Base-by-base conservation (phyloP, 495 filamentous ascomycete genomes). In the Astrothelium macrocarpum region DNA sequence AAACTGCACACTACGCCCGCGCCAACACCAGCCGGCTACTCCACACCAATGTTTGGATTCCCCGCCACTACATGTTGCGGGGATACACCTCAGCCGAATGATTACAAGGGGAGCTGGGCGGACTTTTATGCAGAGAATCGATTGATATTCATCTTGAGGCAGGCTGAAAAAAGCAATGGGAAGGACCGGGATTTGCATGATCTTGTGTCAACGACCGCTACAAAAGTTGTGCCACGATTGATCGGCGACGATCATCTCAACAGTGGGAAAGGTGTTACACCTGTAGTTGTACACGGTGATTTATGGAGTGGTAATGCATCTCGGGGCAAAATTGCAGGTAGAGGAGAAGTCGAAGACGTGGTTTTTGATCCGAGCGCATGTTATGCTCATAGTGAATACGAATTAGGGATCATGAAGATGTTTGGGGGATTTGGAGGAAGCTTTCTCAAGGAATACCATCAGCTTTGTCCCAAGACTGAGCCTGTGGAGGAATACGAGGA, bases 361-460 rank as follows among this genome's bases (percentile, higher is more conserved):
- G 83, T 95, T 2, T 96, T 87, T 76, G 92, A 96, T 75, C 85
- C 91, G 25, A 85, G 84, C 18, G 79, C 83, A 43, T 86, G 85
- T 62, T 96, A 92, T 75, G 89, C 84, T n/a, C 90, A 95, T 73
- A 85, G 78, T 18, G 92, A 96, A 79, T 96, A 85, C 77, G 92
- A 96, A 71, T 71, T 93, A 59, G 92, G 93, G 1, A 96, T 96
- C 59, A 96, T 96, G 92, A 81, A 81, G 63, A 92, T 97, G 90
- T 96, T 96, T 82, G 93, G 92, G 0, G 93, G 93, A 2, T 96
- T 95, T 78, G 85, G 85, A 23, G 70, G 73, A 0, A 70, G 66
- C 5, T 95, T 95, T 67, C 86, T 87, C 75, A 81, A 79, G 25
- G 86, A 90, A 75, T 96, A 96, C 74, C 84, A 90, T 76, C 67